Conservation (phyloP, 2,329 filamentous ascomycete genomes). For the Cladosporium velox region DNA sequence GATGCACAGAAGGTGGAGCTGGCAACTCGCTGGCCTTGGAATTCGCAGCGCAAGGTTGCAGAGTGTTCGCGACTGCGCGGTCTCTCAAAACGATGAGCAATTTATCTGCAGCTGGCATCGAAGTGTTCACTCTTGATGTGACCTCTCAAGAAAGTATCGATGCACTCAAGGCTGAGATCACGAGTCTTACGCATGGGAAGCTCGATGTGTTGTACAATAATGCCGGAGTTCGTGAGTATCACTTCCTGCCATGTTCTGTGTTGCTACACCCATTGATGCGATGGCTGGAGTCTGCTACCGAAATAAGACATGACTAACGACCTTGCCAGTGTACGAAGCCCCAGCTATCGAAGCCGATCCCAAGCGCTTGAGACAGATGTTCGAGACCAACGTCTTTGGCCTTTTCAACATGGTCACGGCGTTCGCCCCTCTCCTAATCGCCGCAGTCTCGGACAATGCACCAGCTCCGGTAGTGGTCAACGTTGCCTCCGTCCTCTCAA, state of each 20-base stretch:
- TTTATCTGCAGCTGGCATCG: not conserved
- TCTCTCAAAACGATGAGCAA: not conserved
- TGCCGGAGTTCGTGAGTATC: not conserved
- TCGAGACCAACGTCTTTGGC: not conserved
- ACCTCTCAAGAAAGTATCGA: not conserved
- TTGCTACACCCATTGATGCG: no score
- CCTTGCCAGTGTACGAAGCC: not conserved
- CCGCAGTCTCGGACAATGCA: not conserved
- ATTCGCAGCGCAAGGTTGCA: not conserved
- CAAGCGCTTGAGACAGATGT: not conserved
- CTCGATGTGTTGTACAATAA: constrained; percentile 4
- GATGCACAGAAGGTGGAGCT: not conserved
- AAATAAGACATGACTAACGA: not conserved
- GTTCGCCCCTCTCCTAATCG: not conserved
- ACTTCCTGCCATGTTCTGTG: not conserved
- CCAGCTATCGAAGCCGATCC: not conserved
- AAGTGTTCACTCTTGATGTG: not conserved
- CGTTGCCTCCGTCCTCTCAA: not conserved
- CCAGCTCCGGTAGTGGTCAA: not conserved
- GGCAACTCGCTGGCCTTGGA: not conserved
- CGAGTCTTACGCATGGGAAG: not conserved
- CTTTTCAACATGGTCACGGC: not conserved
- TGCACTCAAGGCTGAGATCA: not conserved
- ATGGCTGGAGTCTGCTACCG: no score
- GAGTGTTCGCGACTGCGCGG: not conserved